These are phyloP conservation scores for Syncephalastrum racemosum DNA, from an alignment of 371 early-diverging fungal species.

Conservation along the genomic window DNA sequence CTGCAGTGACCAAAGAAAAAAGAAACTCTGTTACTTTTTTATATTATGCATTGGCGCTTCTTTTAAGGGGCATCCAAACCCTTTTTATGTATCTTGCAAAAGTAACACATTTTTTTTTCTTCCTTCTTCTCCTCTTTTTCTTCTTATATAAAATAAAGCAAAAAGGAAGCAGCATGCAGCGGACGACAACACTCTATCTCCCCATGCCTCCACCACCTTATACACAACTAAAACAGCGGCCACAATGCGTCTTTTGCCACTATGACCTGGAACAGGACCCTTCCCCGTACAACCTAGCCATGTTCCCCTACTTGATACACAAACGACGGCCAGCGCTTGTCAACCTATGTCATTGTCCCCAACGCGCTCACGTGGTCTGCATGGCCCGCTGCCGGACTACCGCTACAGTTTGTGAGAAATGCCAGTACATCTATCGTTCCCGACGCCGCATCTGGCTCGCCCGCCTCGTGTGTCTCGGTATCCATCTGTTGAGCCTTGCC, in stretches of 20 bases:
- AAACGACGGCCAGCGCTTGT: constrained; percentile 11
- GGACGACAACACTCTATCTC: constrained; percentile 3
- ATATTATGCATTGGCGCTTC: constrained; percentile 6
- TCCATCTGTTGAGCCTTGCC: constrained; percentile 28
- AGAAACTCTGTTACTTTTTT: background rate
- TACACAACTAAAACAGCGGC: constrained; percentile 5
- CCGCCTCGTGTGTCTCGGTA: constrained; percentile 13
- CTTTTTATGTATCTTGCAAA: too few species aligned
- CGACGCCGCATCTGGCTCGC: constrained; percentile 15
- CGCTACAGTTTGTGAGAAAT: constrained; percentile 16
- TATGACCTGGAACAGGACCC: background rate
- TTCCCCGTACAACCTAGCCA: constrained; percentile 1
- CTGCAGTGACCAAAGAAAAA: constrained; percentile 4
- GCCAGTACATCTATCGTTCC: constrained; percentile 25
- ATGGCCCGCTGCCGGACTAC: constrained; percentile 8
- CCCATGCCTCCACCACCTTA: constrained; percentile 17
- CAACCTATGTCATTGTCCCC: constrained; percentile 17
- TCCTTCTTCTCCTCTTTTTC: constrained; percentile 6
- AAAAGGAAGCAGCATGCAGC: background rate
- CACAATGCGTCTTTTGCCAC: constrained; percentile 7
- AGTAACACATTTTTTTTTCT: background rate
- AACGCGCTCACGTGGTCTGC: constrained; percentile 29
- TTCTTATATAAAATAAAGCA: background rate
- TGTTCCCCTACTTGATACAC: constrained; percentile 17
- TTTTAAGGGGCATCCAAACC: background rate